Base-by-base conservation (phyloP, 352 stramenopile genomes). In the Globisporangium parvum region DNA sequence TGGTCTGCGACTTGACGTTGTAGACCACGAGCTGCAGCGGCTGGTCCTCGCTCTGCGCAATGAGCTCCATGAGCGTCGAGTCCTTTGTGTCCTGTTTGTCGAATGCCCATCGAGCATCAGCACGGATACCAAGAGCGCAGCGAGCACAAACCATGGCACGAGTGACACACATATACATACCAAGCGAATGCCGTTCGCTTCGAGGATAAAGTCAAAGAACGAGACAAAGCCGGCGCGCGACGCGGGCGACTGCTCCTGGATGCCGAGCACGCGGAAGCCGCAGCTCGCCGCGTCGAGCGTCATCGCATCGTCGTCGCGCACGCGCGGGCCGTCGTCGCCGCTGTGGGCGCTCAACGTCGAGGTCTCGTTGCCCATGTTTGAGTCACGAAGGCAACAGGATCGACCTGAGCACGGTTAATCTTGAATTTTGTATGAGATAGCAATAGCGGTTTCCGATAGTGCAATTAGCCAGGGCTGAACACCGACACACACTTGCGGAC, bases 121-220 rank as follows among this genome's bases (percentile, higher is more conserved):
- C 15, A 18, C 6, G 31, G 3, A 51, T 26, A 41, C 4, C 44
- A 0, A 31, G n/a, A 45, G 5, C 6, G 71, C 58, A 3, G 26
- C 26, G 26, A 31, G 26, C 26, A 12, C 61, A 48, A 63, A 91
- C 65, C 73, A 89, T n/a, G n/a, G n/a, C n/a, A n/a, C n/a, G n/a
- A n/a, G n/a, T n/a, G n/a, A n/a, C n/a, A n/a, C n/a, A n/a, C n/a
- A n/a, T n/a, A n/a, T n/a, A 53, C 61, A 48, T 65, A 91, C 65
- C 73, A 89, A 59, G 75, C 77, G 88, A 80, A 97, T 87, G 72
- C 70, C 66, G 59, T 98, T 97, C 48, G 86, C 92, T 26, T 92
- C 92, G 20, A 99, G 80, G 57, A 99, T 96, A 72, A 99, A 99
- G 76, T 98, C 96, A 57, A 99, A 97, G 70, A 98, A 99, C 58